Evolutionary conservation across 2,329 filamentous ascomycete species (phyloP).

Genomic region (Pestalotiopsis sp.): DNA sequence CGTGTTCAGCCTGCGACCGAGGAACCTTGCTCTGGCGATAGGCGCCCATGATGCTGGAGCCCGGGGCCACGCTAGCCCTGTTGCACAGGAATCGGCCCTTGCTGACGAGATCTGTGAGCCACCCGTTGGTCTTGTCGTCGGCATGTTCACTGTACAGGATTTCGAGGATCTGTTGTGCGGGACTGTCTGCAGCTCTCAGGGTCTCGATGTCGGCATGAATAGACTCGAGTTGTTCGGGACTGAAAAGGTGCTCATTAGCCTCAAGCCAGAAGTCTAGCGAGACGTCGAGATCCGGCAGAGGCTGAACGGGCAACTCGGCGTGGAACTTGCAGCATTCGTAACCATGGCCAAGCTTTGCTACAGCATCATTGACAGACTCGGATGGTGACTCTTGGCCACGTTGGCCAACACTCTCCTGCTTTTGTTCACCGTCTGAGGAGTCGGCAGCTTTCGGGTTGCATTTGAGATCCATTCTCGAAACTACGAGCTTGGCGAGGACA

Average conservation of each 20-base stretch:
- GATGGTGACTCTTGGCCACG: neutral
- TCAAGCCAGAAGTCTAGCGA: slow-evolving; percentile 12
- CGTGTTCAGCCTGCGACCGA: slow-evolving; percentile 14
- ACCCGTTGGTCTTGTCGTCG: slow-evolving; percentile 6
- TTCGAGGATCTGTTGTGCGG: slow-evolving; percentile 11
- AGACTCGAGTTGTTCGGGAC: slow-evolving; percentile 9
- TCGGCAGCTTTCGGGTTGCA: neutral
- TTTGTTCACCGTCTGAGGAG: neutral
- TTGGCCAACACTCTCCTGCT: neutral
- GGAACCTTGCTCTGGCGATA: slow-evolving; percentile 2
- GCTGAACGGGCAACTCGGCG: slow-evolving; percentile 8
- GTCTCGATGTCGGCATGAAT: slow-evolving; percentile 11
- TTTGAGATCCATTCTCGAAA: slow-evolving; percentile 11
- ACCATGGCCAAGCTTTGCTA: neutral
- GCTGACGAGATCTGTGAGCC: slow-evolving; percentile 7
- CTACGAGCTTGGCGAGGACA: neutral
- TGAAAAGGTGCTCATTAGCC: slow-evolving; percentile 12
- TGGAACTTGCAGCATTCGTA: slow-evolving; percentile 10
- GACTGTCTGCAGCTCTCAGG: slow-evolving; percentile 11
- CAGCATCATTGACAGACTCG: neutral
- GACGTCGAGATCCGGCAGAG: slow-evolving; percentile 13
- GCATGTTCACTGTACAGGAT: slow-evolving; percentile 5
- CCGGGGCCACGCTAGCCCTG: slow-evolving; percentile 5
- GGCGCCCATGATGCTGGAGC: slow-evolving; percentile 10
- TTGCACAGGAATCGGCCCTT: slow-evolving; percentile 10